Conservation (phyloP, 345 rosid species). For the Rubroshorea leprosula region DNA sequence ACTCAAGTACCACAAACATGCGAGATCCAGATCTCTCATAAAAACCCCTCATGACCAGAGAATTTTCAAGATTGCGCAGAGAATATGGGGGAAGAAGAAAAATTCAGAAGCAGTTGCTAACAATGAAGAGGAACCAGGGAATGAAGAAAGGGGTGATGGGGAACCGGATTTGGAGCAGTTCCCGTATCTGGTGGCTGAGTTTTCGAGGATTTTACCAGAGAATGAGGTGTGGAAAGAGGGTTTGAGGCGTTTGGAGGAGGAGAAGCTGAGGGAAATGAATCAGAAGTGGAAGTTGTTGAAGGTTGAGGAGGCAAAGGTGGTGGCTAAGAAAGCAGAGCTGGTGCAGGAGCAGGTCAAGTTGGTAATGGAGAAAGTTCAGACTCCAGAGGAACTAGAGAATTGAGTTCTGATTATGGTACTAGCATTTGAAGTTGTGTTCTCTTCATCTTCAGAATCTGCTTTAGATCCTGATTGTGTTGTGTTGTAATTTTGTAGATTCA, state of each 20-base stretch:
- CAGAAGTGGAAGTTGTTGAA: constrained; percentile 4
- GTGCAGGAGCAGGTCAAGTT: constrained; percentile 1
- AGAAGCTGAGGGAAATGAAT: constrained; percentile 13
- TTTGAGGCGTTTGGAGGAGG: not conserved
- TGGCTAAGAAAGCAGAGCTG: constrained; percentile 14
- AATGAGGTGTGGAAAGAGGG: constrained; percentile 15
- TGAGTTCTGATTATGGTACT: not conserved
- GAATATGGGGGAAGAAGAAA: constrained; percentile 11
- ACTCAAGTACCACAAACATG: constrained; percentile 6
- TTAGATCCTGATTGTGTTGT: no score
- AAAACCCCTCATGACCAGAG: constrained; percentile 11
- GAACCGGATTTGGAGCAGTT: not conserved
- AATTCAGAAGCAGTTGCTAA: not conserved
- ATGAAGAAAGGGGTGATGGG: not conserved
- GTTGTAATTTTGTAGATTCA: no score
- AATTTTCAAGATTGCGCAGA: constrained; percentile 7
- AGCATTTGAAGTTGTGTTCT: not conserved
- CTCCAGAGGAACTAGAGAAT: not conserved
- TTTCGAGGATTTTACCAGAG: constrained; percentile 9
- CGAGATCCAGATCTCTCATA: not conserved
- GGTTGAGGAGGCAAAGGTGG: constrained; percentile 14
- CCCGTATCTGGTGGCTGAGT: constrained; percentile 12
- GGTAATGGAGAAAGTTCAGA: not conserved
- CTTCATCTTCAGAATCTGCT: not conserved
- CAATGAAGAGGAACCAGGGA: not conserved